A percentile compares a stretch with the other conserved stretches of the same genome.
These are phyloP conservation scores for Paecilomyces formosus DNA, from an alignment of 2,329 filamentous ascomycete genomes.

Conservation along the genomic window DNA sequence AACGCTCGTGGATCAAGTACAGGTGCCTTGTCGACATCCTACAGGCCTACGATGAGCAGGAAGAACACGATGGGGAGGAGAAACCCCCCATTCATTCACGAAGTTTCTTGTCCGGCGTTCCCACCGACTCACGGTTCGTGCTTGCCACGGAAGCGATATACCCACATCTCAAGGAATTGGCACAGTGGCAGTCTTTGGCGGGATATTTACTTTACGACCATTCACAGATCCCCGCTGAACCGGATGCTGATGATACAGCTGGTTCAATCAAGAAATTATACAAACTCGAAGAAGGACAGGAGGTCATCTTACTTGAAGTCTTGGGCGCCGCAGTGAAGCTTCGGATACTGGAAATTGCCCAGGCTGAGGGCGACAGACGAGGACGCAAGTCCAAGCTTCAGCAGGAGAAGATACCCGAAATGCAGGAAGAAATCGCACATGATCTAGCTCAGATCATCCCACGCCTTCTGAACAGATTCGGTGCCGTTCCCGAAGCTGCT, in stretches of 20 bases:
- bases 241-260: slow-evolving; percentile 53
- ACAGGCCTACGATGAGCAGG: slow-evolving; percentile 68
- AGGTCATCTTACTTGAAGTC: slow-evolving; percentile 78
- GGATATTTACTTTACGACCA: slow-evolving; percentile 92
- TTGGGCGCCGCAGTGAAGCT: slow-evolving; percentile 75
- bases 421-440: slow-evolving; percentile 70
- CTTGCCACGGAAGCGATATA: slow-evolving; percentile 81
- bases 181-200: slow-evolving; percentile 79
- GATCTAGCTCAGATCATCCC: slow-evolving; percentile 74
- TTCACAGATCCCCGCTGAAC: slow-evolving; percentile 52
- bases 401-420: slow-evolving; percentile 57
- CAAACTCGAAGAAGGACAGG: slow-evolving; percentile 67
- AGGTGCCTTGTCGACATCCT: slow-evolving; percentile 85
- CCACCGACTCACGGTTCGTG: slow-evolving; percentile 72
- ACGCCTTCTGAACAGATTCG: slow-evolving; percentile 83
- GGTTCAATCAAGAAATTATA: slow-evolving; percentile 62
- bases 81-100: slow-evolving; percentile 15
- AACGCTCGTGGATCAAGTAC: slow-evolving; percentile 79
- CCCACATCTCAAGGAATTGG: slow-evolving; percentile 70
- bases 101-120: slow-evolving; percentile 49
- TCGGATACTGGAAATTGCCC: slow-evolving; percentile 58
- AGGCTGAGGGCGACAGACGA: slow-evolving; percentile 51
- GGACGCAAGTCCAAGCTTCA: slow-evolving; percentile 51
- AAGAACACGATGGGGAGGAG: slow-evolving; percentile 24
- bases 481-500: slow-evolving; percentile 78